phyloP scores from a whole-genome alignment of 805 yeast species.

The Kodamaea hsintzibuensis region DNA sequence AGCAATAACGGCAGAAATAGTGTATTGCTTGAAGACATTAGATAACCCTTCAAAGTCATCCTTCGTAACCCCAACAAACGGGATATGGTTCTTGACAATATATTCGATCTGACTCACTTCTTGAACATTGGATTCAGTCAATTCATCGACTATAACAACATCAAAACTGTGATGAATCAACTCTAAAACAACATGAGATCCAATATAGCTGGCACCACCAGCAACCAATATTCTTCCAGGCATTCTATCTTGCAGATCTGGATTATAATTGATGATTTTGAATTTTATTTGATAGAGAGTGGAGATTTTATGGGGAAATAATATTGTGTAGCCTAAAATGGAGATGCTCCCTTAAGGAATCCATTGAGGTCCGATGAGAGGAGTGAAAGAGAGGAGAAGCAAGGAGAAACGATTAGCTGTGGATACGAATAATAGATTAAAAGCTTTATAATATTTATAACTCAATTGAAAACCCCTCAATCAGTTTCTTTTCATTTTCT shows the following conservation, averaged over 20 bases:
- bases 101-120: constrained; percentile 63
- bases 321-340: not conserved
- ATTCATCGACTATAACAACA: constrained; percentile 73
- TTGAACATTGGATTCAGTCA: constrained; percentile 65
- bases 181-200: constrained; percentile 75
- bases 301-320: not conserved
- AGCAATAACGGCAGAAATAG: constrained; percentile 64
- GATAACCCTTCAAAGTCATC: constrained; percentile 48
- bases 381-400: not conserved
- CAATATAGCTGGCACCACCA: constrained; percentile 88
- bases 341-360: not conserved
- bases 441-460: no score
- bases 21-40: constrained; percentile 48
- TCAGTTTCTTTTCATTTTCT: no score
- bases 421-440: no score
- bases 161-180: constrained; percentile 60
- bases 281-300: not conserved
- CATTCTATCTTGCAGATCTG: not conserved
- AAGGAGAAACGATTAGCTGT: not conserved
- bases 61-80: constrained; percentile 60
- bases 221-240: constrained; percentile 55
- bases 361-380: not conserved
- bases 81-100: constrained; percentile 49
- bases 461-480: no score
- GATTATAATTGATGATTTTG: no score